Base-by-base conservation (phyloP, 192 early-diverging fungal species). In the Coemansia sp. region DNA sequence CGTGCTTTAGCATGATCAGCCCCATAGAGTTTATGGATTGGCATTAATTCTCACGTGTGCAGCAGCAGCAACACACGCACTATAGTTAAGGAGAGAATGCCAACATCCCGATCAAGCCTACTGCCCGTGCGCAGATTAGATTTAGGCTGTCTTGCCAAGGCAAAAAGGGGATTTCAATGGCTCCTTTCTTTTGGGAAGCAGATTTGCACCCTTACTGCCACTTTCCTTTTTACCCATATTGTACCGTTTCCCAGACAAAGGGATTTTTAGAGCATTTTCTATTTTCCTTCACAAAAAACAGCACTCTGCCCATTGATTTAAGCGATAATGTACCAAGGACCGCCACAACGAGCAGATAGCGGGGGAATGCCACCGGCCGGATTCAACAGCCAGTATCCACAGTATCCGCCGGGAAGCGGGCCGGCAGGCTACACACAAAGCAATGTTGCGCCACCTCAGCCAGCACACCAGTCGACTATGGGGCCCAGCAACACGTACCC, bases 251-350 rank as follows among this genome's bases (percentile, higher is more conserved):
- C 6, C 32, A 34, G 32, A 34, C 11, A 46, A 46, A 48, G 31
- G 23, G 23, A 26, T 26, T 26, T 34, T 34, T 34, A 34, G n/a
- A n/a, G n/a, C n/a, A n/a, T n/a, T n/a, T n/a, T n/a, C n/a, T n/a
- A n/a, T n/a, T n/a, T n/a, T n/a, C n/a, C n/a, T n/a, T n/a, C n/a
- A n/a, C n/a, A n/a, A n/a, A n/a, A n/a, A n/a, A n/a, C n/a, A n/a
- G n/a, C n/a, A n/a, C n/a, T n/a, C n/a, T n/a, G n/a, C n/a, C n/a
- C n/a, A n/a, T n/a, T n/a, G 1, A 47, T 34, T 34, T 34, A 34
- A 34, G 32, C 46, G 46, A 31, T 48, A 48, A 51, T 52, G 51
- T 38, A 52, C 51, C 51, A 44, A 31, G 41, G 41, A 3, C 43
- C 43, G 17, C 46, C 46, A 20, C 52, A 21, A 23, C 52, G 52